Conservation (phyloP, 2,329 filamentous ascomycete genomes). For the Nemania sp. region DNA sequence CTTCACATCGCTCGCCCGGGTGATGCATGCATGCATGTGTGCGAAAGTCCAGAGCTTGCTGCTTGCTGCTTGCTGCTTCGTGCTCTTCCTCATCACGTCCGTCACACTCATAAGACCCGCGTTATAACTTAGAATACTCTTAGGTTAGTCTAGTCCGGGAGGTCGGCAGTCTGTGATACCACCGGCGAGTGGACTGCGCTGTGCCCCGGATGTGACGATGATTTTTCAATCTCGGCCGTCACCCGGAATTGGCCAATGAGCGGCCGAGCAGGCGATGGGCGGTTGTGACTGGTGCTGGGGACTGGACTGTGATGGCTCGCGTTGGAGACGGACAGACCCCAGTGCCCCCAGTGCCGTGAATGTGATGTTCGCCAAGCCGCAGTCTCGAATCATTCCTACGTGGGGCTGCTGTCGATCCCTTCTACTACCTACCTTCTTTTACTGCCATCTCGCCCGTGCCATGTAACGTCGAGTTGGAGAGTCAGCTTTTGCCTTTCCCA, state of each 20-base stretch:
- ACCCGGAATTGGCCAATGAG: constrained; percentile 17
- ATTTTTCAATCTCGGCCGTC: constrained; percentile 9
- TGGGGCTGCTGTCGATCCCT: constrained; percentile 19
- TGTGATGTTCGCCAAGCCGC: constrained; percentile 12
- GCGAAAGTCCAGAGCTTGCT: too few relatives aligned
- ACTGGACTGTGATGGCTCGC: constrained; percentile 4
- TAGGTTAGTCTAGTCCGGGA: constrained; percentile 5
- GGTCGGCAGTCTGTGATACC: constrained; percentile 13
- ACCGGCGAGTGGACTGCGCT: constrained; percentile 13
- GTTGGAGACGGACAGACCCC: too few relatives aligned
- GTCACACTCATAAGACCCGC: constrained; percentile 16
- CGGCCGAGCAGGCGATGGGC: not conserved
- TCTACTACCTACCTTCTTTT: not conserved
- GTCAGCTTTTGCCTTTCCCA: too few relatives aligned
- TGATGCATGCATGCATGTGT: not conserved
- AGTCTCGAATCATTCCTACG: not conserved
- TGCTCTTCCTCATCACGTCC: constrained; percentile 3
- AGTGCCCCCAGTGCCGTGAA: too few relatives aligned
- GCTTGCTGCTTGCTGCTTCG: not conserved
- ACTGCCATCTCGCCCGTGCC: too few relatives aligned
- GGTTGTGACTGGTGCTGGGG: constrained; percentile 21
- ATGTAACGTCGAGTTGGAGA: too few relatives aligned
- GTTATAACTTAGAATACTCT: too few relatives aligned
- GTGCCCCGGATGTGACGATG: constrained; percentile 4
- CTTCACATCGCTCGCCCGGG: not conserved